A percentile compares a stretch with the other conserved stretches of the same genome.
Evolutionary conservation across 208 protist species (phyloP).

Genomic region (Novymonas esmeraldas): DNA sequence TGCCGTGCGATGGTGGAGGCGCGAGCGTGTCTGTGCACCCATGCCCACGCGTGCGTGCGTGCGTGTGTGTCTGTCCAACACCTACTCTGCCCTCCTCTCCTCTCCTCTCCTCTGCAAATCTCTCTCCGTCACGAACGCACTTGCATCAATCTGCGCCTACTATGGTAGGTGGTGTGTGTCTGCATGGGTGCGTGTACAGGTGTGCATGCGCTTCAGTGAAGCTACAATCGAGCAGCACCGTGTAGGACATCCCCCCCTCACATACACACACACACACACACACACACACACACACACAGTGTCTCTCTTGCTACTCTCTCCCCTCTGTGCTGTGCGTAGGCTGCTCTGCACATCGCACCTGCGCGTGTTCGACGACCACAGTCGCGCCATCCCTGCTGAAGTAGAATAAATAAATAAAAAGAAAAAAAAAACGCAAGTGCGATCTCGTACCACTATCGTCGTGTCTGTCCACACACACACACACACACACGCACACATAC

Average conservation of each 20-base stretch:
- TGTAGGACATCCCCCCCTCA: neutral
- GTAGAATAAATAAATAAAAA: too few relatives aligned
- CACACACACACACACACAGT: neutral
- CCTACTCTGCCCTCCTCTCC: too few relatives aligned
- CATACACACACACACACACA: neutral
- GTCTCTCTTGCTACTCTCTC: neutral
- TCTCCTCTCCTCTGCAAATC: neutral
- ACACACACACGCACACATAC: too few relatives aligned
- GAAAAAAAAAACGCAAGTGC: too few relatives aligned
- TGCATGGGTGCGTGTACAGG: neutral
- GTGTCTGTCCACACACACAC: too few relatives aligned
- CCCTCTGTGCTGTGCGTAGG: neutral
- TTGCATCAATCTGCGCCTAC: neutral
- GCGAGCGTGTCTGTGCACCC: neutral
- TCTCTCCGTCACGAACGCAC: neutral
- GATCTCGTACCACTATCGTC: too few relatives aligned
- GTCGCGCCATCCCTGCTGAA: too few relatives aligned
- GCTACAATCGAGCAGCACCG: too few relatives aligned
- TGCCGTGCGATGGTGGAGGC: too few relatives aligned
- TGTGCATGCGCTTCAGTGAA: neutral
- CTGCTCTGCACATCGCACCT: neutral
- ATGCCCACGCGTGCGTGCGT: neutral
- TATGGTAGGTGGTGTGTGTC: neutral
- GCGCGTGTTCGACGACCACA: too few relatives aligned
- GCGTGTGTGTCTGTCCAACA: too few relatives aligned